Conservation (phyloP, 306 rosid genomes). For the Dryas alaskensis region DNA sequence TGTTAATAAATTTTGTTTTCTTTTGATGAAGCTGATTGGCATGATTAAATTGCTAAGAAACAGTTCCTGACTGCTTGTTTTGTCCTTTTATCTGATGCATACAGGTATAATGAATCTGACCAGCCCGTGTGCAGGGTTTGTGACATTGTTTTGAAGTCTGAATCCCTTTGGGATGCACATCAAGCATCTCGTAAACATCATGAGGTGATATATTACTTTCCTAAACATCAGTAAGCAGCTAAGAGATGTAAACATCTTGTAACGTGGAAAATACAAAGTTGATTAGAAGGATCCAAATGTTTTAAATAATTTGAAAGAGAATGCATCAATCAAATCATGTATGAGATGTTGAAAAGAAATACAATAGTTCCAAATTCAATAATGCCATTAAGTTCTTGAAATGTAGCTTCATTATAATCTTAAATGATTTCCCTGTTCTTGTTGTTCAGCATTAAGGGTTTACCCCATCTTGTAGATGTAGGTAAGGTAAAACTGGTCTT, state of each 20-base stretch:
- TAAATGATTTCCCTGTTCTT: background rate
- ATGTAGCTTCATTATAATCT: background rate
- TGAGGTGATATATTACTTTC: conserved; percentile 50
- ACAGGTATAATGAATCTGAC: conserved; percentile 77
- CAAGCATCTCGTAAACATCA: conserved; percentile 83
- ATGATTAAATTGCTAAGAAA: background rate
- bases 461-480: background rate
- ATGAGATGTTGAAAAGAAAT: background rate
- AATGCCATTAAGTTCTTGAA: background rate
- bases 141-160: conserved; percentile 67
- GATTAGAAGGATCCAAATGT: background rate
- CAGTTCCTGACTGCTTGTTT: conserved; percentile 21
- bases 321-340: background rate
- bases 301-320: background rate
- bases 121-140: conserved; percentile 90
- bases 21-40: background rate
- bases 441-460: background rate
- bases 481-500: background rate
- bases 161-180: conserved; percentile 74
- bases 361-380: background rate
- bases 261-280: background rate
- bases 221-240: background rate
- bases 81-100: conserved; percentile 7
- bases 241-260: background rate
- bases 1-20: background rate